Base-by-base conservation (phyloP, 805 yeast genomes). In the Kazachstania psychrophila region DNA sequence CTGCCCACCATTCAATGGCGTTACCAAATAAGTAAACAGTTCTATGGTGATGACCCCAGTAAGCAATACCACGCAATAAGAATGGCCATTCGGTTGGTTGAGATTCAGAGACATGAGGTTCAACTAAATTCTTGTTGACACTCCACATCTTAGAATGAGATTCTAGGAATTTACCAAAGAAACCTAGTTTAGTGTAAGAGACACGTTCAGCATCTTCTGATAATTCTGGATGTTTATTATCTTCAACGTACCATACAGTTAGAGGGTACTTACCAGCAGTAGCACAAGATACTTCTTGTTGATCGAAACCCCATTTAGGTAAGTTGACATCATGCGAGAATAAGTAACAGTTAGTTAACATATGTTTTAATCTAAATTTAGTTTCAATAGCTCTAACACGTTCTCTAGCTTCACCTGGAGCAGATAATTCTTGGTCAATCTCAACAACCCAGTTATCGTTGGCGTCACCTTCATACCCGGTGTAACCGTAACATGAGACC, bases 211-310 rank as follows among this genome's bases (percentile, higher is more conserved):
- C 67, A 39, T 63, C 68, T 17, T 41, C 54, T 22, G 64, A 62
- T 39, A 74, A 49, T 42, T 62, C 64, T 38, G 58, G 60, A 51
- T 80, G 79, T 36, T 58, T 65, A 60, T 81, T 82, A 40, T 74
- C 69, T 62, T 83, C 94, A 49, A 83, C 64, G 59, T 79, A 77
- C 89, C 89, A 83, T 45, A 73, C 65, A 24, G 77, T 65, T 48
- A 77, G 68, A 13, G 71, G 66, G 39, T 72, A 62, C 37, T 68
- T 66, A 58, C 88, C 92, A 48, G 75, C 80, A 14, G 72, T 59
- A 25, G 94, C 86, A 64, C 88, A 72, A 3, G 88, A 75, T 37
- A 83, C 94, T 64, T 83, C 94, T 58, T 79, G 88, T 60, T 83
- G 94, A 43, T 76, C 81, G 47, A 77, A 79, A 1, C 82, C 94